Conservation (phyloP, 306 rosid species). For the Castanospermum australe region DNA sequence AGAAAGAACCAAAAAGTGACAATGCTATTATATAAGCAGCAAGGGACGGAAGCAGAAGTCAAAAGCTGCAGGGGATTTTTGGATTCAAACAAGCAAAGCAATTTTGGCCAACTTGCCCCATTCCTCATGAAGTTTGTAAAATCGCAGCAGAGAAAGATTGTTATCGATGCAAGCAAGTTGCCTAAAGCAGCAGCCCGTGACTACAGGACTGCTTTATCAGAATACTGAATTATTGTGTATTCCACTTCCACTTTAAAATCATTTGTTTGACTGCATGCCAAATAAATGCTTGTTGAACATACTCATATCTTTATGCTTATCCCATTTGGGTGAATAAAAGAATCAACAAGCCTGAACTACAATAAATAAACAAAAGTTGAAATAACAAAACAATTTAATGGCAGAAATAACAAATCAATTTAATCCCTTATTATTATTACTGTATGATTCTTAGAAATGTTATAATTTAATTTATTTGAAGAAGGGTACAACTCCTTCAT, state of each 20-base stretch:
- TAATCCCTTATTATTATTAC: background rate
- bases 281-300: background rate
- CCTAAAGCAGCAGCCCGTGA: constrained; percentile 12
- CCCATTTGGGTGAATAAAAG: background rate
- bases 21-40: no score
- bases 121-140: constrained; percentile 13
- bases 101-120: background rate
- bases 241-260: constrained; percentile 26
- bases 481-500: background rate
- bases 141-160: background rate
- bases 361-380: no score
- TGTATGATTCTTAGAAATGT: background rate
- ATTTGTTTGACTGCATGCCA: constrained; percentile 20
- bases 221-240: constrained; percentile 24
- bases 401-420: background rate
- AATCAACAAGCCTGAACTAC: background rate
- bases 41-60: background rate
- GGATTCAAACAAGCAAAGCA: background rate
- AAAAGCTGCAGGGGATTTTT: background rate
- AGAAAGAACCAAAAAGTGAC: no score
- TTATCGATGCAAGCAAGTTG: background rate
- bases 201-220: constrained; percentile 22
- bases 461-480: background rate
- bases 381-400: background rate
- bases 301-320: background rate